These are phyloP conservation scores for Halenospora varia DNA, from an alignment of 495 filamentous ascomycete species.

Conservation along the genomic window DNA sequence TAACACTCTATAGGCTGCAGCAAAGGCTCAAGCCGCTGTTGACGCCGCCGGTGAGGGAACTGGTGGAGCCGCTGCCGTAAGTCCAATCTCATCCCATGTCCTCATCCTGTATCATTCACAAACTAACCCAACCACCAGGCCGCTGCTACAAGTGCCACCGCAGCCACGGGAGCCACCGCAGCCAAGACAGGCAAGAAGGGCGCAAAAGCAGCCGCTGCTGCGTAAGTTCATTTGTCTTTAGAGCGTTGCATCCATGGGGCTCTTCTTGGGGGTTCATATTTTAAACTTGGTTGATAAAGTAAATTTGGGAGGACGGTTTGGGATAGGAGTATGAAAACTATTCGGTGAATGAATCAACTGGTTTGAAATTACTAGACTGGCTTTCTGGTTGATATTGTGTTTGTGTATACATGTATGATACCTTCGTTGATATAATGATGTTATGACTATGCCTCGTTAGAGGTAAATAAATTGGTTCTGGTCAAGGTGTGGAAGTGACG, in stretches of 20 bases:
- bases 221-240: not conserved
- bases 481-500: too few species aligned
- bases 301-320: not conserved
- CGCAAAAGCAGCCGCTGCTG: not conserved
- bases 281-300: not conserved
- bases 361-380: not conserved
- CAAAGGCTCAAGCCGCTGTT: constrained; percentile 5
- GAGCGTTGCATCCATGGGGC: not conserved
- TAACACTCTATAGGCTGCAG: not conserved
- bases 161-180: constrained; percentile 1
- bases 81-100: too few species aligned
- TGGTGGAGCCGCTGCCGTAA: not conserved
- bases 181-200: not conserved
- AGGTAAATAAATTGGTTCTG: too few species aligned
- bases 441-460: too few species aligned
- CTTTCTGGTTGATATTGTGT: not conserved
- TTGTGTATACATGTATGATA: too few species aligned
- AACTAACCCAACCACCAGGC: not conserved
- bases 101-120: not conserved
- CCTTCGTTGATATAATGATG: not conserved
- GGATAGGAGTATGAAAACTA: not conserved
- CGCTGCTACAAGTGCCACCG: not conserved
- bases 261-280: not conserved
- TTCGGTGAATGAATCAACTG: not conserved
- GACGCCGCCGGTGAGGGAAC: constrained; percentile 10